These are phyloP conservation scores for Amoebophrya sp. DNA, from an alignment of 169 alveolate genomes.

Conservation along the genomic window DNA sequence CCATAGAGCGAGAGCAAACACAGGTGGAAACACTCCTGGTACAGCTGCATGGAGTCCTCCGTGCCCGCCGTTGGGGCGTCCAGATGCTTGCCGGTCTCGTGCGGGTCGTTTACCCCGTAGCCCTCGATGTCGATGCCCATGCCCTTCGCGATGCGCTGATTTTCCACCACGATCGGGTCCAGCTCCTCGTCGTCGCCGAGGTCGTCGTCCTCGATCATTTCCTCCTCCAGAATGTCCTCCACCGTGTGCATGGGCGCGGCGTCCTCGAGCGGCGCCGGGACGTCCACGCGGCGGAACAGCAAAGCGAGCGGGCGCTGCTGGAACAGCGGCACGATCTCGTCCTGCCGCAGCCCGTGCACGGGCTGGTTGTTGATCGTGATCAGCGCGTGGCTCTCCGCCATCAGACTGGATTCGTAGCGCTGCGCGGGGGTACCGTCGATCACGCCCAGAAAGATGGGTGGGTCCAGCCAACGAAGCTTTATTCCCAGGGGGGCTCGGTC, in stretches of 20 bases:
- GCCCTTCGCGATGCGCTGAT: neutral
- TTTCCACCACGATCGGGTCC: neutral
- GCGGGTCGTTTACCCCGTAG: neutral
- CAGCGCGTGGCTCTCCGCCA: slow-evolving; percentile 27
- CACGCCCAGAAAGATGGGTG: neutral
- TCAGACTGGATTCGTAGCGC: neutral
- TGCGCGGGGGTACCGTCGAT: neutral
- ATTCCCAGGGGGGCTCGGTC: neutral
- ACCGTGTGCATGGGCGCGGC: neutral
- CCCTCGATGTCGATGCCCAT: slow-evolving; percentile 29
- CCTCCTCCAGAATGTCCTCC: slow-evolving; percentile 19
- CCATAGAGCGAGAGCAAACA: neutral
- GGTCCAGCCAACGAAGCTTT: neutral
- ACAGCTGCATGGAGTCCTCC: neutral
- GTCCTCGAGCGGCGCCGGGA: neutral
- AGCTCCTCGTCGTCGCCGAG: neutral
- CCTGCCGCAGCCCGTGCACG: slow-evolving; percentile 12
- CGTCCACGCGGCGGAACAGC: neutral
- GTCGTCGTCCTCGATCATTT: neutral
- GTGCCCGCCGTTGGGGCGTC: slow-evolving; percentile 1
- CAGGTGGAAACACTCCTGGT: slow-evolving; percentile 5
- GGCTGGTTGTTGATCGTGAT: neutral
- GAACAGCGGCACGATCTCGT: neutral
- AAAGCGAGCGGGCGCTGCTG: neutral
- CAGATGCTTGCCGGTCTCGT: neutral